Percentiles rank a stretch among this genome's conserved stretches.
Conservation (phyloP, 495 filamentous ascomycete genomes). For the Daldinia vernicosa region DNA sequence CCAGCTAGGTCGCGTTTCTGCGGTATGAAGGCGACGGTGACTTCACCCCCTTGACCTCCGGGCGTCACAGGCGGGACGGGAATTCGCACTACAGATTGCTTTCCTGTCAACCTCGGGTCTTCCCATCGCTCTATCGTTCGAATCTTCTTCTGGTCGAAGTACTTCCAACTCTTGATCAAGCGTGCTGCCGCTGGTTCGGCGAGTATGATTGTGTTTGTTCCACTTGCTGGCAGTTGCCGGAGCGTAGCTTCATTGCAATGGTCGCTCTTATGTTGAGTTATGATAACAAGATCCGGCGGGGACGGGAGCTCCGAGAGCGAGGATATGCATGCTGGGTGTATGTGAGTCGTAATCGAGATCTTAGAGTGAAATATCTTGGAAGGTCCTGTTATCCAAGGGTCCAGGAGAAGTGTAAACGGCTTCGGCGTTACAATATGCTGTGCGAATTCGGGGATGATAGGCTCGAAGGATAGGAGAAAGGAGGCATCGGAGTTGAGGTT, state of each 20-base stretch:
- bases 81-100: conserved; percentile 49
- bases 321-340: conserved; percentile 61
- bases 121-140: conserved; percentile 63
- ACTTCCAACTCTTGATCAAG: conserved; percentile 68
- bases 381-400: conserved; percentile 74
- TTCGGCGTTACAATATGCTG: conserved; percentile 47
- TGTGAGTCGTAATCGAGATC: conserved; percentile 67
- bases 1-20: conserved; percentile 68
- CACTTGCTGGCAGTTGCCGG: conserved; percentile 62
- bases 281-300: conserved; percentile 68
- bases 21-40: conserved; percentile 70
- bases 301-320: conserved; percentile 67
- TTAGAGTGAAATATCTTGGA: conserved; percentile 68
- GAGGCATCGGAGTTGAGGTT: conserved; percentile 75
- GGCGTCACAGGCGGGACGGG: conserved; percentile 57
- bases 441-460: conserved; percentile 49
- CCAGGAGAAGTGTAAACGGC: conserved; percentile 71
- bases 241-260: conserved; percentile 76
- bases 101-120: conserved; percentile 55
- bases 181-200: conserved; percentile 69
- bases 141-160: conserved; percentile 67
- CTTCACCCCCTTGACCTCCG: conserved; percentile 63
- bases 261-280: conserved; percentile 75
- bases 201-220: conserved; percentile 66
- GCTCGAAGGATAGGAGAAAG: conserved; percentile 72